Percentiles rank a stretch among this genome's conserved stretches.
Evolutionary conservation across 768 basidiomycete genomes (phyloP).

Genomic region (Ephemerocybe angulata): DNA sequence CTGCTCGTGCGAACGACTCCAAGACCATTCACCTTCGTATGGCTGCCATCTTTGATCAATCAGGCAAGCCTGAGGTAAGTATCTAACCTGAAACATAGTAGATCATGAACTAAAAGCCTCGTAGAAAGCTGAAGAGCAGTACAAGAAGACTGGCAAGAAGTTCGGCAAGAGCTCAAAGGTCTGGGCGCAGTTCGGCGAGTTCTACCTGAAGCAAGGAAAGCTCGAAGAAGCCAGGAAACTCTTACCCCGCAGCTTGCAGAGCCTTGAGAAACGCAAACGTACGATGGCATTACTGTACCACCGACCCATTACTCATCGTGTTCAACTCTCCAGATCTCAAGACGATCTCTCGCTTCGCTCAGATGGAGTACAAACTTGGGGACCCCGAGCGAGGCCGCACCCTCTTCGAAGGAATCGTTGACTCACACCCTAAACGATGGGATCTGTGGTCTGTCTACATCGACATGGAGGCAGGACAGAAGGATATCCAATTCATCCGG

Average conservation of each 20-base stretch:
- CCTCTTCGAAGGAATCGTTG: slow-evolving; percentile 93
- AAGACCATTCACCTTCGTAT: slow-evolving; percentile 86
- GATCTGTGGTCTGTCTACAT: slow-evolving; percentile 96
- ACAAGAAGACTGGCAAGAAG: slow-evolving; percentile 86
- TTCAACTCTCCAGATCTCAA: slow-evolving; percentile 66
- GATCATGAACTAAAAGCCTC: slow-evolving; percentile 3
- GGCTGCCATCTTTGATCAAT: slow-evolving; percentile 79
- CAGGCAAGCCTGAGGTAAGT: slow-evolving; percentile 74
- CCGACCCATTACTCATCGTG: not conserved
- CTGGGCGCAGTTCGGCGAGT: slow-evolving; percentile 87
- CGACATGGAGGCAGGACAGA: slow-evolving; percentile 87
- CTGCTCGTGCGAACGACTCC: slow-evolving; percentile 85
- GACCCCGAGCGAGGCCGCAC: slow-evolving; percentile 95
- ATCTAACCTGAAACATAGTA: slow-evolving; percentile 3
- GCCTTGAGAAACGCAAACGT: slow-evolving; percentile 94
- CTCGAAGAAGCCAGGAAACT: slow-evolving; percentile 81
- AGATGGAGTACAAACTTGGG: slow-evolving; percentile 91
- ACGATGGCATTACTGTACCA: slow-evolving; percentile 4
- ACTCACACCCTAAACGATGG: slow-evolving; percentile 92
- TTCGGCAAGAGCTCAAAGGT: slow-evolving; percentile 91
- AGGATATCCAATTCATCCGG: slow-evolving; percentile 78
- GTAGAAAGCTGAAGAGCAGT: slow-evolving; percentile 94
- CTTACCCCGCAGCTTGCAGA: slow-evolving; percentile 83
- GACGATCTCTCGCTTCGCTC: slow-evolving; percentile 92
- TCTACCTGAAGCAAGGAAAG: slow-evolving; percentile 69